Percentiles rank a stretch among this genome's conserved stretches.
phyloP scores from a whole-genome alignment of 352 stramenopile genomes.

The Phytophthora litchii region DNA sequence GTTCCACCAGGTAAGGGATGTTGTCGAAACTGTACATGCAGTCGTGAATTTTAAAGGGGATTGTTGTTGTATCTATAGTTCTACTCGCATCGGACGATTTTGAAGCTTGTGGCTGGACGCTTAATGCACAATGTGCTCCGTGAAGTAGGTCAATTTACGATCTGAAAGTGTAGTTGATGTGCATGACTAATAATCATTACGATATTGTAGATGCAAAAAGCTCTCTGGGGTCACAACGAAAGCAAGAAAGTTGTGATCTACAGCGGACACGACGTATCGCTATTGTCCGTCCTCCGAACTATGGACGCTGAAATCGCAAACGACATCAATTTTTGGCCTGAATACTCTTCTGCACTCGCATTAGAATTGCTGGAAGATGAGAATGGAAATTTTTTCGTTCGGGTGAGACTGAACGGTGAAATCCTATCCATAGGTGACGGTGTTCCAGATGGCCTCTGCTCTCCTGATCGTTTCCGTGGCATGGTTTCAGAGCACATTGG shows the following conservation, averaged over 20 bases:
- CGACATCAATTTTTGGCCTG: constrained; percentile 67
- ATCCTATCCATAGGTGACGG: constrained; percentile 38
- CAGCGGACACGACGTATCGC: constrained; percentile 82
- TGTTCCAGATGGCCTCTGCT: constrained; percentile 22
- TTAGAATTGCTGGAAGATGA: constrained; percentile 77
- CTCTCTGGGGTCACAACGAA: constrained; percentile 33
- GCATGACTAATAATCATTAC: constrained; percentile 2
- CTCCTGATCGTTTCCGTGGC: constrained; percentile 47
- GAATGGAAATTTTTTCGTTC: constrained; percentile 59
- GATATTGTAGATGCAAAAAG: constrained; percentile 48
- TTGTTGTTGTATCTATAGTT: constrained; percentile 45
- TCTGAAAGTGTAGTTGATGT: background rate
- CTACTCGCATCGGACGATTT: constrained; percentile 72
- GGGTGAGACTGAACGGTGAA: constrained; percentile 55
- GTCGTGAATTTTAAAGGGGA: constrained; percentile 3
- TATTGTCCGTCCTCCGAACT: constrained; percentile 78
- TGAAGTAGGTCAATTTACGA: constrained; percentile 32
- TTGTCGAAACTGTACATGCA: background rate
- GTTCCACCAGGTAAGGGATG: constrained; percentile 63
- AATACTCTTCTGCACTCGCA: constrained; percentile 69
- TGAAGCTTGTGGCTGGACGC: constrained; percentile 64
- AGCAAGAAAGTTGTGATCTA: constrained; percentile 74
- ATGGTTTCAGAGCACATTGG: constrained; percentile 55
- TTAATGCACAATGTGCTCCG: constrained; percentile 67
- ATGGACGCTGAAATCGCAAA: constrained; percentile 52